Evolutionary conservation across 331 rosid species (phyloP), one percentile per base, ranked within the genome.

Genomic region (Cydonia oblonga): DNA sequence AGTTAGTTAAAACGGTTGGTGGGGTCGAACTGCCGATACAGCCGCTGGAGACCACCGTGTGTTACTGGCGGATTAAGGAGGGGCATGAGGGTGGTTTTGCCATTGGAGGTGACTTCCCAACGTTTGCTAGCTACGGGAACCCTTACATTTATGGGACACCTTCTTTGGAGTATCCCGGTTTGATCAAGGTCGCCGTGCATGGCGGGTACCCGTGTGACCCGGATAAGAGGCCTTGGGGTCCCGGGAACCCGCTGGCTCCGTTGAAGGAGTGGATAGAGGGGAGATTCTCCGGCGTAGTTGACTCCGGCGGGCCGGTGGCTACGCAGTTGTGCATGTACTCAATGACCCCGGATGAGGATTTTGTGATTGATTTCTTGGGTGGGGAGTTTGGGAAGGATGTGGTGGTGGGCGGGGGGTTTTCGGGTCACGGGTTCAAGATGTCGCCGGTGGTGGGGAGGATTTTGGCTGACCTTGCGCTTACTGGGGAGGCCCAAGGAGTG

Each of bases 361-460:
- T 80, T 26, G 86, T 95, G 68, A 82, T 95, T 24, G 98, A 91
- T 76, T 95, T 86, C 56, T 57, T 95, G 82, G 97, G 96, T 3
- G 90, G 96, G n/a, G 86, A 81, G 73, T 86, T 90, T 9, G 87
- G 72, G 69, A 89, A 84, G 53, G 89, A 93, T 63, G 90, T 93
- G 58, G 89, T 91, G 65, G 23, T 91, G 3, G 98, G 98, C 5
- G 96, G 85, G 0, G 98, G 98, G 66, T 93, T 93, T 77, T 93
- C 97, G 0, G 98, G 98, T 52, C 97, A 93, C 16, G 98, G 98
- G 24, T 91, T 93, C 78, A 93, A 93, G 89, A 86, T 93, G 96
- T 83, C 90, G n/a, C 98, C 97, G 10, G 86, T 74, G 7, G 74
- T 93, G 46, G 98, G 96, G 46, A 72, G 84, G 84, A 76, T 86